These are phyloP conservation scores for Penicillium dipodomyicola DNA, from an alignment of 495 filamentous ascomycete genomes.

Conservation along the genomic window DNA sequence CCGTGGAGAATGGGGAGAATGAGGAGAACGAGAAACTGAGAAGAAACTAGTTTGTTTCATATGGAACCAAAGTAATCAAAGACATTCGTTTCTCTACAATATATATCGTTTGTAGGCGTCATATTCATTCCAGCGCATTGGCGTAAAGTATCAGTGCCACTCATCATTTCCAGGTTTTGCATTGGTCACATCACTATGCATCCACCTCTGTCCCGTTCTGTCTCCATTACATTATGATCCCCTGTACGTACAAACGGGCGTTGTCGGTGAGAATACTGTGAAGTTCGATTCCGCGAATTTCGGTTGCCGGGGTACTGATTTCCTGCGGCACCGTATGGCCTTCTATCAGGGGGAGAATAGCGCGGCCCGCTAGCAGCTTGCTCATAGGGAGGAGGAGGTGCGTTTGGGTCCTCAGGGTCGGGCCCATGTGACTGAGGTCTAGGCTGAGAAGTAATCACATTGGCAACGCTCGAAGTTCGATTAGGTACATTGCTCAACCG, in stretches of 20 bases:
- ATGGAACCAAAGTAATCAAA: not conserved
- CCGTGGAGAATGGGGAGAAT: constrained; percentile 26
- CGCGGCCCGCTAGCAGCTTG: constrained; percentile 64
- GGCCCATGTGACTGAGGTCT: constrained; percentile 20
- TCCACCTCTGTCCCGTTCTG: constrained; percentile 39
- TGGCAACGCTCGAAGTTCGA: constrained; percentile 29
- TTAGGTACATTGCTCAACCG: constrained; percentile 21
- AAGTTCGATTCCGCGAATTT: constrained; percentile 20
- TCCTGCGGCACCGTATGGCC: constrained; percentile 37
- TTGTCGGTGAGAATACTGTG: constrained; percentile 17
- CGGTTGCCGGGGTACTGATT: constrained; percentile 18
- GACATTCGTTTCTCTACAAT: not conserved
- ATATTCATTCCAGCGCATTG: constrained; percentile 20
- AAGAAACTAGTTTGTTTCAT: not conserved
- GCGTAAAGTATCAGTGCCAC: not conserved
- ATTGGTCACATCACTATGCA: constrained; percentile 46
- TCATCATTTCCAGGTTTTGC: not conserved
- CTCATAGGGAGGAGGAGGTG: constrained; percentile 78
- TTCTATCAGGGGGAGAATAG: constrained; percentile 61
- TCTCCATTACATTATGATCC: constrained; percentile 25
- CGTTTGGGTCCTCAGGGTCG: constrained; percentile 47
- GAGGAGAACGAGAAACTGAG: not conserved
- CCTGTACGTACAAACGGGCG: constrained; percentile 14
- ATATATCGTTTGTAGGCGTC: constrained; percentile 11
- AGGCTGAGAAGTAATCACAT: constrained; percentile 3